These are phyloP conservation scores for Lavandula angustifolia DNA, from an alignment of 257 asterid species.

Conservation along the genomic window DNA sequence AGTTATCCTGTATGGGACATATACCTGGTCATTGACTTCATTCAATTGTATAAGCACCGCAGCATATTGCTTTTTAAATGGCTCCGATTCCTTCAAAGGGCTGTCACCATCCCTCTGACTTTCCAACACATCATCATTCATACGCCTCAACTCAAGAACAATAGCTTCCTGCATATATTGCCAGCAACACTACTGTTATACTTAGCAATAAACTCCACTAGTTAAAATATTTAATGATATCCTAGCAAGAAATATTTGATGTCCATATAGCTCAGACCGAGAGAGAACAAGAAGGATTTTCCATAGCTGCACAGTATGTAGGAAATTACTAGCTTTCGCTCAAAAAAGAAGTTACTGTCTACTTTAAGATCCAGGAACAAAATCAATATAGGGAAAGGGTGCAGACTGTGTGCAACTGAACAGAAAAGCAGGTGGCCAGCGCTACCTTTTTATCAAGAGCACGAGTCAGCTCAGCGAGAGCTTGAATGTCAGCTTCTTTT, in stretches of 20 bases:
- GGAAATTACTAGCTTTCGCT: not conserved
- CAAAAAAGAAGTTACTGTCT: not conserved
- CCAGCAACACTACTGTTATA: conserved; percentile 30
- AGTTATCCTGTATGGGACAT: conserved; percentile 25
- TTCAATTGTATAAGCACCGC: conserved; percentile 69
- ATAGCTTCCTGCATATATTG: conserved; percentile 69
- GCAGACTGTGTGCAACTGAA: conserved; percentile 10
- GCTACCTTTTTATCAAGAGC: conserved; percentile 92
- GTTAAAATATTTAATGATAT: conserved; percentile 5
- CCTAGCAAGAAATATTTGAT: conserved; percentile 7
- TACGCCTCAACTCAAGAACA: conserved; percentile 73
- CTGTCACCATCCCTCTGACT: conserved; percentile 52
- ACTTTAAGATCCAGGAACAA: conserved; percentile 4
- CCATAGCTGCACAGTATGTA: conserved; percentile 11
- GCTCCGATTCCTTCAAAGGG: conserved; percentile 75
- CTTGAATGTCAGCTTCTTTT: conserved; percentile 90
- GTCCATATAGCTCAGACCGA: not conserved
- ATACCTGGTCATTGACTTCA: conserved; percentile 73
- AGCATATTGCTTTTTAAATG: conserved; percentile 86
- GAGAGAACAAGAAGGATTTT: conserved; percentile 10
- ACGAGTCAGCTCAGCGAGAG: conserved; percentile 77
- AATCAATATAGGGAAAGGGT: conserved; percentile 9
- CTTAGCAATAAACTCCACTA: conserved; percentile 20
- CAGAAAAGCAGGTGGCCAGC: conserved; percentile 7
- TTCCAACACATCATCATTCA: conserved; percentile 83